Conservation (phyloP, 441 rosid genomes). For the Metrosideros polymorpha region DNA sequence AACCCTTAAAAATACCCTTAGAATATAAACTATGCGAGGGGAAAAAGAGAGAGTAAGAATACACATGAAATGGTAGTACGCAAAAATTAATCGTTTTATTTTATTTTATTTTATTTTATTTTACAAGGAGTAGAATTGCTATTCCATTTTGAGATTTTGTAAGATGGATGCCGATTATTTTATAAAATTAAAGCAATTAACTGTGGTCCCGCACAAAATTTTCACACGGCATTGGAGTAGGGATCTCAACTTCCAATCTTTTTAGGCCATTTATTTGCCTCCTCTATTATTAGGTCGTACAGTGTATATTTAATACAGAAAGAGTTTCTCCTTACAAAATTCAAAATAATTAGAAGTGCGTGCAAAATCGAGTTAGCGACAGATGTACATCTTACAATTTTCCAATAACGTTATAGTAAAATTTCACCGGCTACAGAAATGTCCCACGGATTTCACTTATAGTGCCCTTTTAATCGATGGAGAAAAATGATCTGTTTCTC, state of each 20-base stretch:
- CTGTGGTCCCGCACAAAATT: fast-evolving
- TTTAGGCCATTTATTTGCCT: background rate
- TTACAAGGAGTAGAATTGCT: too few species aligned
- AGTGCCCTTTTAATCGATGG: background rate
- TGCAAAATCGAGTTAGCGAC: background rate
- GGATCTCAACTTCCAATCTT: background rate
- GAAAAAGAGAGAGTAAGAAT: background rate
- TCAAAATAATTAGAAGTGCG: too few species aligned
- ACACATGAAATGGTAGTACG: background rate
- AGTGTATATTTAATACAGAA: too few species aligned
- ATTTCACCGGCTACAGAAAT: background rate
- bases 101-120: background rate
- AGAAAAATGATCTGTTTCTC: background rate
- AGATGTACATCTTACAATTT: fast-evolving
- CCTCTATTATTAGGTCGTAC: fast-evolving
- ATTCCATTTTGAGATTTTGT: too few species aligned
- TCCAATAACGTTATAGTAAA: fast-evolving
- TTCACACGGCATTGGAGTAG: fast-evolving
- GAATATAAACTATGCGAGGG: background rate
- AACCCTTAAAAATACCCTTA: background rate
- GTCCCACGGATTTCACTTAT: background rate
- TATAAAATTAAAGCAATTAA: fast-evolving
- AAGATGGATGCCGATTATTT: fast-evolving
- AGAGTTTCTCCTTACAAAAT: too few species aligned
- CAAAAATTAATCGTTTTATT: background rate